Conservation (phyloP, 164 flowering plant species). For the Platanus orientalis region DNA sequence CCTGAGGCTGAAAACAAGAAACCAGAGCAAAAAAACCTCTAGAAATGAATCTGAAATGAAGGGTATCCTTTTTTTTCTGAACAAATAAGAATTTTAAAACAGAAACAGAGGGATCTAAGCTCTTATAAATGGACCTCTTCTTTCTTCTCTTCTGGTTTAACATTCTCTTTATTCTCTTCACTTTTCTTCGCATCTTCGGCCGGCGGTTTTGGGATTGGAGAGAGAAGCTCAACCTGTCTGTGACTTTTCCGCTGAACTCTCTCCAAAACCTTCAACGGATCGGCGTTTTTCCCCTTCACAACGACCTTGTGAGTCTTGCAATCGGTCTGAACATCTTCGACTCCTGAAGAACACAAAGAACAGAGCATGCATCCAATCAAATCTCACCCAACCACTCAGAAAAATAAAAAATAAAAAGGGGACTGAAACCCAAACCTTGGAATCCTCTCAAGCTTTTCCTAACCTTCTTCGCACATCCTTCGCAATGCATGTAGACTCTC, state of each 20-base stretch:
- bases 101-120: constrained; percentile 10
- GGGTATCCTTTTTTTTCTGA: too few species aligned
- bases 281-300: constrained; percentile 72
- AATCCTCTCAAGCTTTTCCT: constrained; percentile 51
- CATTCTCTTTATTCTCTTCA: constrained; percentile 31
- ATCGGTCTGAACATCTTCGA: constrained; percentile 58
- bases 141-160: constrained; percentile 50
- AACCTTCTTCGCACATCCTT: constrained; percentile 62
- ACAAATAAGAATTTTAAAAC: neutral
- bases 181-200: constrained; percentile 34
- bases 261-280: constrained; percentile 54
- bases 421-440: constrained; percentile 27
- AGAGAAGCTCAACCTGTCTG: constrained; percentile 55
- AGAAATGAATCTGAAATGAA: neutral
- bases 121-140: constrained; percentile 23
- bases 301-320: constrained; percentile 49
- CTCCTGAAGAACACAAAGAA: constrained; percentile 32
- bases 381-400: neutral
- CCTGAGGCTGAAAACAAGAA: constrained; percentile 32
- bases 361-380: neutral
- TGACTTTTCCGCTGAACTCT: constrained; percentile 60
- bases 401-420: neutral
- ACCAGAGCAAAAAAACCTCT: neutral
- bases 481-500: constrained; percentile 69
- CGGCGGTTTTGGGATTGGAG: constrained; percentile 57